phyloP scores from a whole-genome alignment of 139 green algal genomes.

The Chlorella sp. region DNA sequence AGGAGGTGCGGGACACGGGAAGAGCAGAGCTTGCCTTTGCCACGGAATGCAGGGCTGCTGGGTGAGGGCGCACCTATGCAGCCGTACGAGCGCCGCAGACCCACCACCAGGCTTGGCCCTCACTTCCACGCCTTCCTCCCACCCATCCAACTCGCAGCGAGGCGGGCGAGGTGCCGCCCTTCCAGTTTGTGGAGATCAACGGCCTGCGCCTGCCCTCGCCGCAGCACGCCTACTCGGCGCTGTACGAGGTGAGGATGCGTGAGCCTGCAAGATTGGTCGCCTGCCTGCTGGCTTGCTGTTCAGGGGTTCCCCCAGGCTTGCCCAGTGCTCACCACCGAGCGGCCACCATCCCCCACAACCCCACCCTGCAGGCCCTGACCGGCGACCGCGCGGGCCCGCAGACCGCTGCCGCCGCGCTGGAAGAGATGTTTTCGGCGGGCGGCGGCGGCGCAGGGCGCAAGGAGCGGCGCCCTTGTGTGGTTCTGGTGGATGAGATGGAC shows the following conservation, averaged over 20 bases:
- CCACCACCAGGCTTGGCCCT: no score
- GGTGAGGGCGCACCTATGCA: no score
- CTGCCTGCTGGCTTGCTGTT: no score
- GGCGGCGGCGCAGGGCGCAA: slow-evolving; percentile 23
- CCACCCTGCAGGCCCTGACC: slow-evolving; percentile 70
- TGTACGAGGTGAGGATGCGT: slow-evolving; percentile 72
- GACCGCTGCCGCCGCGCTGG: slow-evolving; percentile 70
- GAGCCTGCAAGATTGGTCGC: neutral
- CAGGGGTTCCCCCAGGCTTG: no score
- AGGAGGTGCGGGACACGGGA: neutral
- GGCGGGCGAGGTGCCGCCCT: slow-evolving; percentile 51
- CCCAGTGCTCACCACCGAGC: no score
- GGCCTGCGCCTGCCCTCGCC: slow-evolving; percentile 89
- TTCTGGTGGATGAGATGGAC: slow-evolving; percentile 98
- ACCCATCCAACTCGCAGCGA: neutral
- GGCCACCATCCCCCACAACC: no score
- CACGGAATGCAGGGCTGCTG: no score
- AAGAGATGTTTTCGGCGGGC: slow-evolving; percentile 70
- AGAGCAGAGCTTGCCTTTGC: no score
- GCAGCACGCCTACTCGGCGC: slow-evolving; percentile 86
- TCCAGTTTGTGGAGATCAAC: slow-evolving; percentile 95
- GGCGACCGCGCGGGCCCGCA: slow-evolving; percentile 71
- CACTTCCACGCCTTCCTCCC: neutral
- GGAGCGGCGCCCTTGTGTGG: slow-evolving; percentile 56
- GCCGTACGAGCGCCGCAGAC: no score